Conservation (phyloP, 2,329 filamentous ascomycete species). For the Phaeophleospora eucalypticola region DNA sequence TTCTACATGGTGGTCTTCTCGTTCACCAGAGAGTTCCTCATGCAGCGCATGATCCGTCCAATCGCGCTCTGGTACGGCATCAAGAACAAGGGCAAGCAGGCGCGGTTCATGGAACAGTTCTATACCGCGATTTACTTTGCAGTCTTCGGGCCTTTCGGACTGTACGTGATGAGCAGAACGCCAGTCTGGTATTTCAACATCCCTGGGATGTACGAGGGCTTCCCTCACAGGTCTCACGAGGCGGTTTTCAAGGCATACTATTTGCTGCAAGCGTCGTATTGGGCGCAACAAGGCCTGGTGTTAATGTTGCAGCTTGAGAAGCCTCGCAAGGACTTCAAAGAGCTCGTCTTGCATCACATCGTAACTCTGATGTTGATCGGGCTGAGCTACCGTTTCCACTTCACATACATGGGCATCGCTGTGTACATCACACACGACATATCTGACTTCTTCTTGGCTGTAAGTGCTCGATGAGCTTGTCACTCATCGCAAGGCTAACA, state of each 20-base stretch:
- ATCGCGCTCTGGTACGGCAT: slow-evolving; percentile 68
- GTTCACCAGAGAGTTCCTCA: slow-evolving; percentile 92
- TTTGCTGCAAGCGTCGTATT: slow-evolving; percentile 89
- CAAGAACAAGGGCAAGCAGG: slow-evolving; percentile 69
- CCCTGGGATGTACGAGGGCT: slow-evolving; percentile 80
- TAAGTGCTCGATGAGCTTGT: slow-evolving; percentile 49
- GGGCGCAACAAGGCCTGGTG: slow-evolving; percentile 90
- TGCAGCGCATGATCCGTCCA: slow-evolving; percentile 82
- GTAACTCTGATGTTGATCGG: slow-evolving; percentile 80
- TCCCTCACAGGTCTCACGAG: slow-evolving; percentile 78
- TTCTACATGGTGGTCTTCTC: slow-evolving; percentile 89
- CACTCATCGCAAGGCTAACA: not conserved
- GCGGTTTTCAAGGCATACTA: slow-evolving; percentile 92
- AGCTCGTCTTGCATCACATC: slow-evolving; percentile 86
- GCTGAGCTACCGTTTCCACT: slow-evolving; percentile 91
- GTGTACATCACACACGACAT: slow-evolving; percentile 95
- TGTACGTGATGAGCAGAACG: slow-evolving; percentile 89
- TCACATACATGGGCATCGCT: slow-evolving; percentile 88
- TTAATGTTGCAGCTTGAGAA: slow-evolving; percentile 84
- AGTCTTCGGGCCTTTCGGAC: slow-evolving; percentile 73
- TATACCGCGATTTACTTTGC: slow-evolving; percentile 92
- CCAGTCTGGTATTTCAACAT: slow-evolving; percentile 97
- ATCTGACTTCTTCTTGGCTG: slow-evolving; percentile 90
- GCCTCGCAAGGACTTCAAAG: slow-evolving; percentile 90
- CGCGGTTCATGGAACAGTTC: slow-evolving; percentile 91